Conservation (phyloP, 1,284 basidiomycete species). For the Cronartium quercuum region DNA sequence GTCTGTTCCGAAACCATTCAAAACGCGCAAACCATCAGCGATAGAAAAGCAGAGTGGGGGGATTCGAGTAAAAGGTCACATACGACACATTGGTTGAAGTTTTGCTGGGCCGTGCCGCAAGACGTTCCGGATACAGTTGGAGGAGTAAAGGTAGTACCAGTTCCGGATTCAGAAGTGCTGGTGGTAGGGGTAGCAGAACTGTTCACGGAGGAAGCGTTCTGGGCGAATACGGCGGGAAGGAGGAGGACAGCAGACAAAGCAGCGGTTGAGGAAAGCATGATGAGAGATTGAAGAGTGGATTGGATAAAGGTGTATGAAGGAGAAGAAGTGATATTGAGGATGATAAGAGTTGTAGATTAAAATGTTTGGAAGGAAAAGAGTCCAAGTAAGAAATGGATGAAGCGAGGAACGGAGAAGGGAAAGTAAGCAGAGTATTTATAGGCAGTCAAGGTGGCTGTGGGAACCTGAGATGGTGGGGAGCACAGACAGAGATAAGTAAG, state of each 20-base stretch:
- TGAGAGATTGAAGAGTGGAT: background rate
- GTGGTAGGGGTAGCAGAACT: background rate
- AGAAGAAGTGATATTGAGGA: background rate
- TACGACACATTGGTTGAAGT: constrained; percentile 34
- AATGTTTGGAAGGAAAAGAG: too few relatives aligned
- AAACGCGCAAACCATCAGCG: background rate
- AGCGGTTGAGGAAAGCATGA: constrained; percentile 7
- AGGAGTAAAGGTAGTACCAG: constrained; percentile 2
- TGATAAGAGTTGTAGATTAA: too few relatives aligned
- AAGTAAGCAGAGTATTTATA: too few relatives aligned
- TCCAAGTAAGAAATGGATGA: too few relatives aligned
- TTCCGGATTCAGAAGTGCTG: background rate
- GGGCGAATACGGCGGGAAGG: constrained; percentile 9
- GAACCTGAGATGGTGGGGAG: too few relatives aligned
- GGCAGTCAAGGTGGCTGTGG: too few relatives aligned
- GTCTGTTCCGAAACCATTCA: background rate
- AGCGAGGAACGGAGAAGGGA: too few relatives aligned
- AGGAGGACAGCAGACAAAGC: constrained; percentile 3
- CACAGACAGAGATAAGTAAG: too few relatives aligned
- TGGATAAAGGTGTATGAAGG: background rate
- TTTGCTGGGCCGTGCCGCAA: constrained; percentile 25
- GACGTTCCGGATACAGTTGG: constrained; percentile 12
- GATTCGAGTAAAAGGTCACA: background rate
- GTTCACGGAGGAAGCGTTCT: background rate
- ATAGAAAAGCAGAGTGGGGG: background rate